Percentiles rank a stretch among this genome's conserved stretches.
phyloP scores from a whole-genome alignment of 768 basidiomycete species.

The Hypsizygus marmoreus region DNA sequence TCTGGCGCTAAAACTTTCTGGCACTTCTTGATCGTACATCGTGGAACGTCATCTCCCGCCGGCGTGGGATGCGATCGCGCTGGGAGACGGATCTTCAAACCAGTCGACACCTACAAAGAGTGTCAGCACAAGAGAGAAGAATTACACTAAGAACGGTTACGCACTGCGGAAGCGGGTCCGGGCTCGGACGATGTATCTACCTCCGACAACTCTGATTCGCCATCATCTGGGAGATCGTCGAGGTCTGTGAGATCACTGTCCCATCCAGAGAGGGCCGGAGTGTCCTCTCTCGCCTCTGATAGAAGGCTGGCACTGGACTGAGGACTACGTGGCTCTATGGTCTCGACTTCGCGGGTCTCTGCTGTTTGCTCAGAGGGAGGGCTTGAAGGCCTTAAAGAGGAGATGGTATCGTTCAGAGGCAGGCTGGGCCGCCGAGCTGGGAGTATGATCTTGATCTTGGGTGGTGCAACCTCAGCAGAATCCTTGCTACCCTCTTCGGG shows the following conservation, averaged over 20 bases:
- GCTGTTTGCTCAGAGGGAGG: neutral
- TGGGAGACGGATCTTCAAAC: conserved; percentile 37
- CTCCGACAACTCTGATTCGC: conserved; percentile 22
- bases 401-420: neutral
- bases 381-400: neutral
- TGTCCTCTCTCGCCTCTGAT: neutral
- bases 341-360: too few species aligned
- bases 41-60: conserved; percentile 1
- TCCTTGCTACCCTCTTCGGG: neutral
- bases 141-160: neutral
- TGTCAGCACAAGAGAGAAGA: neutral
- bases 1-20: conserved; percentile 29
- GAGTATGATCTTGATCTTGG: conserved; percentile 9
- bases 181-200: conserved; percentile 8
- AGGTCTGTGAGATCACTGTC: conserved; percentile 37
- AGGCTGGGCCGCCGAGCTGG: neutral
- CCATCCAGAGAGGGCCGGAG: conserved; percentile 23
- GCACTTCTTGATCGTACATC: conserved; percentile 37
- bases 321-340: neutral
- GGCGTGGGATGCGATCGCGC: conserved; percentile 17
- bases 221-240: conserved; percentile 23
- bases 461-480: neutral
- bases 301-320: neutral
- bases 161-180: conserved; percentile 1
- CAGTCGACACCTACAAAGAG: conserved; percentile 13